These are phyloP conservation scores for Hyaloperonospora brassicae DNA, from an alignment of 352 stramenopile species.

Conservation along the genomic window DNA sequence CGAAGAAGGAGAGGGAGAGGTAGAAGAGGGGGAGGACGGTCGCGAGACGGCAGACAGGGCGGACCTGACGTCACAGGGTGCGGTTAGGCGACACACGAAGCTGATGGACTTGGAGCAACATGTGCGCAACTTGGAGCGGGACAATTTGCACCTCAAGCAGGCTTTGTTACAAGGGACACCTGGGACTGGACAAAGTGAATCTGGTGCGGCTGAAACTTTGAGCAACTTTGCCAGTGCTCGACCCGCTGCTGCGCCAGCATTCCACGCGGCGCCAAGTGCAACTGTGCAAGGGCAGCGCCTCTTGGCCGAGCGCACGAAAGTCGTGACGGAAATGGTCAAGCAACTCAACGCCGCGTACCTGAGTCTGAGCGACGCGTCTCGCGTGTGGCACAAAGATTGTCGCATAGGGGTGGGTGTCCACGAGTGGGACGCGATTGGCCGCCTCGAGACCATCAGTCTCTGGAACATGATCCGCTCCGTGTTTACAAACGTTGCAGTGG, in stretches of 20 bases:
- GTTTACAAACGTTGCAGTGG: slow-evolving; percentile 65
- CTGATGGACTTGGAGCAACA: slow-evolving; percentile 66
- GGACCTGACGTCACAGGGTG: neutral
- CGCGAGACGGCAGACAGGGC: neutral
- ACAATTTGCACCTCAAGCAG: slow-evolving; percentile 75
- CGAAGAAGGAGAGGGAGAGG: slow-evolving; percentile 4
- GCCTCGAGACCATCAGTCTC: slow-evolving; percentile 62
- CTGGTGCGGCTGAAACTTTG: slow-evolving; percentile 12
- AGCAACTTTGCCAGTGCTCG: slow-evolving; percentile 11
- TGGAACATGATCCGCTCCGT: slow-evolving; percentile 80
- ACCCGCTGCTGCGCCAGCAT: slow-evolving; percentile 8
- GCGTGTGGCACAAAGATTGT: slow-evolving; percentile 71
- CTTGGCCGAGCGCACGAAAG: slow-evolving; percentile 57
- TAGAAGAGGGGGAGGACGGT: slow-evolving; percentile 3
- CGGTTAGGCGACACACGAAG: slow-evolving; percentile 34
- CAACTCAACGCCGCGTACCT: slow-evolving; percentile 62
- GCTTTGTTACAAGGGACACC: slow-evolving; percentile 62
- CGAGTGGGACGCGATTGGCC: slow-evolving; percentile 72
- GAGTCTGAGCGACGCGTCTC: slow-evolving; percentile 53
- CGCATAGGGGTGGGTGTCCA: slow-evolving; percentile 64
- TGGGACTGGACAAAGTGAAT: slow-evolving; percentile 10
- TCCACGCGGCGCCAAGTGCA: slow-evolving; percentile 15
- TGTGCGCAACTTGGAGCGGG: slow-evolving; percentile 55
- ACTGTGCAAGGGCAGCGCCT: slow-evolving; percentile 32
- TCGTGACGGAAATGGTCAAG: slow-evolving; percentile 78